Evolutionary conservation across 208 protist genomes (phyloP).

Genomic region (Herpetomonas samuelpessoai): DNA sequence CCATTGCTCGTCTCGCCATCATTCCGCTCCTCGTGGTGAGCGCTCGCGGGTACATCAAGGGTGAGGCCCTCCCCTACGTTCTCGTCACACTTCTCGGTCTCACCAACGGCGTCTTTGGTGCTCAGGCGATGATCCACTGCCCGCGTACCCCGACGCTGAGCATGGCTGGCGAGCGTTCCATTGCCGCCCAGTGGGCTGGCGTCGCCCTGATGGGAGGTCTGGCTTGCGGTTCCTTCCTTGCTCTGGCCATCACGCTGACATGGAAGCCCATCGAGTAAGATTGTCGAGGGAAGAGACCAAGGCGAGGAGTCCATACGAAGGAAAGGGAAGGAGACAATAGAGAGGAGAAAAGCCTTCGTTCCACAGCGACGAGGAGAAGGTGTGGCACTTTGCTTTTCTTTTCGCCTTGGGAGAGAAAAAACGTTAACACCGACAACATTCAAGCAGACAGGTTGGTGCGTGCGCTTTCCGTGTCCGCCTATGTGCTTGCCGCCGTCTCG

Average conservation of each 20-base stretch:
- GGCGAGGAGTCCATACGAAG: too few relatives aligned
- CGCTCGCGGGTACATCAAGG: constrained; percentile 40
- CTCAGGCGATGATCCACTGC: constrained; percentile 67
- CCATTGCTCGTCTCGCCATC: constrained; percentile 44
- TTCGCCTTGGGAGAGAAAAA: too few relatives aligned
- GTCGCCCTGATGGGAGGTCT: constrained; percentile 55
- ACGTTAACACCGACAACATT: too few relatives aligned
- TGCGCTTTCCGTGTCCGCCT: too few relatives aligned
- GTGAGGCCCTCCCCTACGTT: constrained; percentile 44
- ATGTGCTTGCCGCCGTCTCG: too few relatives aligned
- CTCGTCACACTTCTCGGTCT: constrained; percentile 45
- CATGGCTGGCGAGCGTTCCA: constrained; percentile 55
- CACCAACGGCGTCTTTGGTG: constrained; percentile 79
- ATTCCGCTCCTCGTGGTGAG: constrained; percentile 63
- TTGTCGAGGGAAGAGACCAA: too few relatives aligned
- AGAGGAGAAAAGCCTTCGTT: too few relatives aligned
- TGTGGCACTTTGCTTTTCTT: too few relatives aligned
- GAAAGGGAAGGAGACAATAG: too few relatives aligned
- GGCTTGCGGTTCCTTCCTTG: constrained; percentile 44
- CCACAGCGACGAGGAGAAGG: too few relatives aligned
- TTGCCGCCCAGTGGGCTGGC: constrained; percentile 42
- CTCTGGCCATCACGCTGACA: constrained; percentile 46
- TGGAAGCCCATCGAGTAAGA: too few relatives aligned
- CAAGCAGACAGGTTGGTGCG: too few relatives aligned
- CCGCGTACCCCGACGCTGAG: constrained; percentile 38